Evolutionary conservation across 2,329 filamentous ascomycete genomes (phyloP).

Genomic region (Sclerotinia spermophila): DNA sequence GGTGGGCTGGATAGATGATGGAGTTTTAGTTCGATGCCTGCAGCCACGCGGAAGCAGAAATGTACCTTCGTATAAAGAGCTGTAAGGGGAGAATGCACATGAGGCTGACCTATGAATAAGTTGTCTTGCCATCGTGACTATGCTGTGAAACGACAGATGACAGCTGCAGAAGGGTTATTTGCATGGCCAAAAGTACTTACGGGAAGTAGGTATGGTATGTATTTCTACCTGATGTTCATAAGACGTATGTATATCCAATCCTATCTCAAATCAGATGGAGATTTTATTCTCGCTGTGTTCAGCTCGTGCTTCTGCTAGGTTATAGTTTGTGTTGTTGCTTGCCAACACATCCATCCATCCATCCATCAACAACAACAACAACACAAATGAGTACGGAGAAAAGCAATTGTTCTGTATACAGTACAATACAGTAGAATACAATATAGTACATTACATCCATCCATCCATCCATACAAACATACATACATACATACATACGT

Average conservation of each 20-base stretch:
- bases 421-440: neutral
- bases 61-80: constrained; percentile 19
- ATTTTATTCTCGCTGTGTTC: constrained; percentile 17
- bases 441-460: constrained; percentile 2
- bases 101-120: constrained; percentile 21
- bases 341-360: constrained; percentile 20
- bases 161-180: constrained; percentile 20
- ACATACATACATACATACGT: neutral
- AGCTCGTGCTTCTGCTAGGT: constrained; percentile 16
- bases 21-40: constrained; percentile 15
- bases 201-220: constrained; percentile 2
- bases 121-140: constrained; percentile 20
- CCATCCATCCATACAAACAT: neutral
- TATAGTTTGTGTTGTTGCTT: constrained; percentile 17
- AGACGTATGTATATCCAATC: constrained; percentile 17
- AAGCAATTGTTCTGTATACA: constrained; percentile 10
- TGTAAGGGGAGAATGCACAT: constrained; percentile 16
- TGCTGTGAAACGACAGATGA: constrained; percentile 19
- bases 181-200: constrained; percentile 12
- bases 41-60: constrained; percentile 19
- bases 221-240: constrained; percentile 15
- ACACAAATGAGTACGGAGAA: constrained; percentile 14
- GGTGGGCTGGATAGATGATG: constrained; percentile 13
- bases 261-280: constrained; percentile 12
- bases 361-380: constrained; percentile 15